phyloP scores from a whole-genome alignment of 345 rosid species.

The Reutealis trisperma region DNA sequence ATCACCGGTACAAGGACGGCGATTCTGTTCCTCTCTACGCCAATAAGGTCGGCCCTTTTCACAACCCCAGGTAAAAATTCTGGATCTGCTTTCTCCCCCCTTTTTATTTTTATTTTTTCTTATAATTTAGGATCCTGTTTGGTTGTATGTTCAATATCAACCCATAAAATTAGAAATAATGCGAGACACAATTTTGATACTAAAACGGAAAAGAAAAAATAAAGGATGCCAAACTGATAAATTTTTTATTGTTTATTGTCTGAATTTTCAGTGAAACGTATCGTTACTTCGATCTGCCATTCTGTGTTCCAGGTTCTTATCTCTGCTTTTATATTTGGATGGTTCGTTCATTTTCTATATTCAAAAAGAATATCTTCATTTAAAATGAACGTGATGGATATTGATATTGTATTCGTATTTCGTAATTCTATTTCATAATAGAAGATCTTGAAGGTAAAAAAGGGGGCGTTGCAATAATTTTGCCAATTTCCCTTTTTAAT shows the following conservation, averaged over 20 bases:
- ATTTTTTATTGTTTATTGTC: neutral
- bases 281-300: constrained; percentile 45
- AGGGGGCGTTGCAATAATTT: neutral
- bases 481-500: neutral
- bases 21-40: constrained; percentile 73
- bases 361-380: neutral
- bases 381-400: neutral
- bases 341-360: too few relatives aligned
- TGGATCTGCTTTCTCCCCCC: neutral
- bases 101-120: neutral
- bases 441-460: neutral
- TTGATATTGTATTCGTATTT: neutral
- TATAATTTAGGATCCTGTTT: neutral
- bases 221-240: neutral
- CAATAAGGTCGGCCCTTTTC: constrained; percentile 84
- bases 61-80: constrained; percentile 65
- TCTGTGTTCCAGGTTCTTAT: constrained; percentile 62
- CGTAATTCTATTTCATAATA: neutral
- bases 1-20: constrained; percentile 72
- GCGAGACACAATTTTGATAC: neutral
- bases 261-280: constrained; percentile 23
- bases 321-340: neutral
- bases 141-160: neutral
- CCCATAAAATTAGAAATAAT: neutral
- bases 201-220: too few relatives aligned